phyloP scores from a whole-genome alignment of 495 filamentous ascomycete genomes.

The Aspergillus homomorphus region DNA sequence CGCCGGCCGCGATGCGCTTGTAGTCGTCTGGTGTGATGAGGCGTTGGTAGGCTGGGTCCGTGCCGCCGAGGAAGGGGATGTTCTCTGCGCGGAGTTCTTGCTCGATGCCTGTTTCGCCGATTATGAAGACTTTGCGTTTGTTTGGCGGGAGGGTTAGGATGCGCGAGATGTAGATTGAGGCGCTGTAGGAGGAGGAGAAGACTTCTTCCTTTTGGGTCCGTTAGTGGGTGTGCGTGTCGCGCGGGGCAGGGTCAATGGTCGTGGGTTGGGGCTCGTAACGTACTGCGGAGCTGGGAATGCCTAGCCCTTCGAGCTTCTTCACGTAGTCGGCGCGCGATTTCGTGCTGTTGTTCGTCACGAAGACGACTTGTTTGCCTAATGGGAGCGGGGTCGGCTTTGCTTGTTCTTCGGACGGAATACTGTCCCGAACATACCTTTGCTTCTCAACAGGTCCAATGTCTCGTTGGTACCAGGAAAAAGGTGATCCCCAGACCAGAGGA shows the following conservation, averaged over 20 bases:
- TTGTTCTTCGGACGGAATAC: background rate
- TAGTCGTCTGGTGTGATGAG: conserved; percentile 80
- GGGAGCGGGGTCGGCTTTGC: background rate
- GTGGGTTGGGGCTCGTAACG: background rate
- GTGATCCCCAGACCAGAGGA: conserved; percentile 93
- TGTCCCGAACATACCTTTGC: conserved; percentile 55
- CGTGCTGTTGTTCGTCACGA: conserved; percentile 98
- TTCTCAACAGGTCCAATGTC: conserved; percentile 75
- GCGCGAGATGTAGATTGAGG: conserved; percentile 93
- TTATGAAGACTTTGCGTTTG: conserved; percentile 88
- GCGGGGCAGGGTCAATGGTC: background rate
- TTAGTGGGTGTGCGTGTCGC: conserved; percentile 1
- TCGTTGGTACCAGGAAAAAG: conserved; percentile 79
- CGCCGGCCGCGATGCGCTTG: conserved; percentile 66
- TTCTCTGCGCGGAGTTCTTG: conserved; percentile 75
- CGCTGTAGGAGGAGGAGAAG: conserved; percentile 91
- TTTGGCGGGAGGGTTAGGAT: conserved; percentile 73
- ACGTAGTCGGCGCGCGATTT: conserved; percentile 90
- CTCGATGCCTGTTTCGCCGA: conserved; percentile 91
- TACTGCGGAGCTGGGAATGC: conserved; percentile 70
- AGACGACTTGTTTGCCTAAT: conserved; percentile 85
- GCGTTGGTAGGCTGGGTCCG: conserved; percentile 72
- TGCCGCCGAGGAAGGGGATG: conserved; percentile 81
- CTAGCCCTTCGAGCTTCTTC: conserved; percentile 81
- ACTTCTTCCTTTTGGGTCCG: conserved; percentile 69